A percentile compares a stretch with the other conserved stretches of the same genome.
phyloP scores from a whole-genome alignment of 228 moss, liverwort and hornwort species.

The Sphagnum magellanicum region DNA sequence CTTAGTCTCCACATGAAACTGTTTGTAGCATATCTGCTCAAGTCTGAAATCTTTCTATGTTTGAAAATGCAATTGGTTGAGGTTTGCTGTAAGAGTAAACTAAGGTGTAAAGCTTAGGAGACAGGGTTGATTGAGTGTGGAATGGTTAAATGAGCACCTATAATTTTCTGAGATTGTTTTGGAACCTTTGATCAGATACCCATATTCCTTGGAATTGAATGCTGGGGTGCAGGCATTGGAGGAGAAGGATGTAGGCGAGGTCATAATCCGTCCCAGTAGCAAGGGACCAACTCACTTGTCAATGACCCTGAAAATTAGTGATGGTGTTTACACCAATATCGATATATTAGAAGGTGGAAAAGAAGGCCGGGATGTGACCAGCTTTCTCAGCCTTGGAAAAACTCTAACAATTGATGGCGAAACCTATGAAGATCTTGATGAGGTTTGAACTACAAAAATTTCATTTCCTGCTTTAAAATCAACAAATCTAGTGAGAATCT shows the following conservation, averaged over 20 bases:
- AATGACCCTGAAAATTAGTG: conserved; percentile 75
- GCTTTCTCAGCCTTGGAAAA: conserved; percentile 88
- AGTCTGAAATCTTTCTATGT: no score
- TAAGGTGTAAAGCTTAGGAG: no score
- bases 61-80: no score
- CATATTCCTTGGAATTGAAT: not conserved
- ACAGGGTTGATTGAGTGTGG: no score
- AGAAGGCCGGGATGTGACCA: conserved; percentile 70
- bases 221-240: conserved; percentile 52
- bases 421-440: conserved; percentile 84
- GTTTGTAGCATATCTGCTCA: no score
- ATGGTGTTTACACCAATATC: conserved; percentile 68
- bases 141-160: not conserved
- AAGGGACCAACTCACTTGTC: conserved; percentile 89
- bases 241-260: conserved; percentile 79
- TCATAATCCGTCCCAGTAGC: conserved; percentile 78
- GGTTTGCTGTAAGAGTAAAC: no score
- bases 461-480: not conserved
- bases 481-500: not conserved
- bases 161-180: not conserved
- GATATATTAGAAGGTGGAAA: conserved; percentile 84
- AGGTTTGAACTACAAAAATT: conserved; percentile 31
- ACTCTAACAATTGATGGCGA: conserved; percentile 84
- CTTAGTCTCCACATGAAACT: no score
- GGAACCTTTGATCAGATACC: no score